phyloP scores from a whole-genome alignment of 2,329 filamentous ascomycete species.

The Colletotrichum liaoningense region DNA sequence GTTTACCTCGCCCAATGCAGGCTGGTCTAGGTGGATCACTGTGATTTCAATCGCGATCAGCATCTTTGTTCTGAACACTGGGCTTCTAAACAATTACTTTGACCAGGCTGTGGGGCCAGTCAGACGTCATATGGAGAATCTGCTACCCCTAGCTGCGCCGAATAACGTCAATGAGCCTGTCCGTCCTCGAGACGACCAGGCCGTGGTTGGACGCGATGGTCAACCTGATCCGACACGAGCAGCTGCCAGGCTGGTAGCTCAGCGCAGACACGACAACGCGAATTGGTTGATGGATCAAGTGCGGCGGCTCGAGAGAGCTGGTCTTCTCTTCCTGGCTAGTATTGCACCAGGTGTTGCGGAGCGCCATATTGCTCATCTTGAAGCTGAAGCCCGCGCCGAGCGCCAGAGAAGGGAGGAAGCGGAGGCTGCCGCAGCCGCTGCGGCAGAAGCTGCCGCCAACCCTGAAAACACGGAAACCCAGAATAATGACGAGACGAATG shows the following conservation, averaged over 20 bases:
- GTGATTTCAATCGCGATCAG: conserved; percentile 64
- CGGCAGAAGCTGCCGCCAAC: conserved; percentile 44
- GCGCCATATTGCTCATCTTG: conserved; percentile 70
- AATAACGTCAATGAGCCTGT: conserved; percentile 41
- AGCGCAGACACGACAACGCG: conserved; percentile 56
- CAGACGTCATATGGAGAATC: conserved; percentile 67
- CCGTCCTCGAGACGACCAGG: conserved; percentile 4
- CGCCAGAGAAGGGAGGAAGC: conserved; percentile 56
- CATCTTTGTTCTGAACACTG: conserved; percentile 70
- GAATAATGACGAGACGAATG: conserved; percentile 16
- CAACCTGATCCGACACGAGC: conserved; percentile 59
- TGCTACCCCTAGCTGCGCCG: conserved; percentile 65
- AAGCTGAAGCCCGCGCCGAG: conserved; percentile 62
- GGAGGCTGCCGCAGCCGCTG: conserved; percentile 50
- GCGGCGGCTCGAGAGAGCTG: conserved; percentile 68
- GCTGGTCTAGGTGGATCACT: conserved; percentile 69
- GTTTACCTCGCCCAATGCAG: conserved; percentile 68
- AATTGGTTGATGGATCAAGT: conserved; percentile 63
- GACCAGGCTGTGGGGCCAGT: conserved; percentile 68
- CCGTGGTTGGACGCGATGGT: conserved; percentile 40
- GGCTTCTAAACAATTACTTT: conserved; percentile 65
- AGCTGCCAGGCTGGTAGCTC: conserved; percentile 65
- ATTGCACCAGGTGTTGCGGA: conserved; percentile 75
- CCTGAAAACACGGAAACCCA: conserved; percentile 7
- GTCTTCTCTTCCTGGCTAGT: conserved; percentile 73